Evolutionary conservation across 352 stramenopile genomes (phyloP), one percentile per base, ranked within the genome.

Genomic region (Phytophthora ramorum): DNA sequence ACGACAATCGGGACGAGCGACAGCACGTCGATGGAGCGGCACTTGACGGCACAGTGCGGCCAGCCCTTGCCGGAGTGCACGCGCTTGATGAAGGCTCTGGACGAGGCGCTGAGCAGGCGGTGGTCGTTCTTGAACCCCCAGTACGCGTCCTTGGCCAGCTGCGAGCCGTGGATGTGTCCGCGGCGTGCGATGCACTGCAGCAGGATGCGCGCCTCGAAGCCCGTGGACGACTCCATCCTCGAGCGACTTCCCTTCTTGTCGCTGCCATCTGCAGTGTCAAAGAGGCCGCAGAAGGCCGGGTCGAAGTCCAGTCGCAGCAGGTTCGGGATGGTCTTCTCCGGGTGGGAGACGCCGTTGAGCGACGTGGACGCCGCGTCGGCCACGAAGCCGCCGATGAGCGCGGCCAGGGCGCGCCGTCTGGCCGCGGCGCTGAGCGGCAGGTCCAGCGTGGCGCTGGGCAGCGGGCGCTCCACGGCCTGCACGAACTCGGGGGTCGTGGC

Each of bases 91-190:
- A 92, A 93, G 3, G 78, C 71, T 51, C 85, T 78, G 34, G 85
- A 87, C 17, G 83, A 79, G n/a, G 81, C 71, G 58, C 83, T 91
- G 4, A 93, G 70, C 47, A 92, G 73, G 16, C 83, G 73, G 54
- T 85, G 74, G 73, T 93, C 83, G 64, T 90, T 91, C 78, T 93
- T 92, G 56, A 87, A 93, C 7, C 81, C 85, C 83, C 83, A 92
- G 66, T 90, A 93, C 38, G 82, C 83, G 66, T 93, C 85, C 53
- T 92, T 93, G 26, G 85, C 81, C 41, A 92, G 67, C 55, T 93
- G 83, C 37, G 81, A 80, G 47, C 81, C 83, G 53, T 90, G 82
- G 28, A 93, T 78, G 51, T 91, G 75, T 20, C 83, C 83, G n/a
- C 85, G 83, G 12, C 80, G 73, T 1, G 85, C 83, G 9, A 93